Conservation (phyloP, 2,329 filamentous ascomycete genomes). For the Colletotrichum abscissum region DNA sequence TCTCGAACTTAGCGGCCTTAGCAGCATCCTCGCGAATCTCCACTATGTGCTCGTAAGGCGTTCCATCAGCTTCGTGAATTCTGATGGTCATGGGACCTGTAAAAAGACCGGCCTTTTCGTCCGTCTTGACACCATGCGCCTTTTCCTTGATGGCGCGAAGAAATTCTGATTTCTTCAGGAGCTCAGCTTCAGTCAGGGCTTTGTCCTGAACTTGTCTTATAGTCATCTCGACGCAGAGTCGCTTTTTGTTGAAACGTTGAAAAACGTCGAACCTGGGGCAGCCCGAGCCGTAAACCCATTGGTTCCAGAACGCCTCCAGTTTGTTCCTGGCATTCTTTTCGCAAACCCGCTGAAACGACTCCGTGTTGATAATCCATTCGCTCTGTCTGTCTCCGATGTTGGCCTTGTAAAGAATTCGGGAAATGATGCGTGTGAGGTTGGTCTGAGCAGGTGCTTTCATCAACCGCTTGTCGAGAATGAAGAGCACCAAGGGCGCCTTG, state of each 20-base stretch:
- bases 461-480: slow-evolving; percentile 91
- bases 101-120: slow-evolving; percentile 81
- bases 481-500: slow-evolving; percentile 91
- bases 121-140: slow-evolving; percentile 74
- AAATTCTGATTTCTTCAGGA: slow-evolving; percentile 73
- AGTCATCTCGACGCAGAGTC: slow-evolving; percentile 91
- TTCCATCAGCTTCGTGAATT: slow-evolving; percentile 97
- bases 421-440: slow-evolving; percentile 87
- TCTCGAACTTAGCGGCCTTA: slow-evolving; percentile 83
- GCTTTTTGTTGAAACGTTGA: slow-evolving; percentile 97
- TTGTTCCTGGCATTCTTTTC: slow-evolving; percentile 90
- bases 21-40: slow-evolving; percentile 90
- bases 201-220: slow-evolving; percentile 80
- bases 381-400: slow-evolving; percentile 72
- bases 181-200: slow-evolving; percentile 36
- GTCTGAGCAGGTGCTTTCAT: slow-evolving; percentile 79
- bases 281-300: slow-evolving; percentile 91
- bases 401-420: slow-evolving; percentile 85
- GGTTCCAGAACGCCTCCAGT: slow-evolving; percentile 90
- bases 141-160: slow-evolving; percentile 87
- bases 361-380: slow-evolving; percentile 79
- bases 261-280: slow-evolving; percentile 89
- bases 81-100: slow-evolving; percentile 97
- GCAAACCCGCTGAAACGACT: slow-evolving; percentile 83
- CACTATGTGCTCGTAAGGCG: slow-evolving; percentile 97